Conservation (phyloP, 1,139 yeast genomes). For the Blastobotrys apis region DNA sequence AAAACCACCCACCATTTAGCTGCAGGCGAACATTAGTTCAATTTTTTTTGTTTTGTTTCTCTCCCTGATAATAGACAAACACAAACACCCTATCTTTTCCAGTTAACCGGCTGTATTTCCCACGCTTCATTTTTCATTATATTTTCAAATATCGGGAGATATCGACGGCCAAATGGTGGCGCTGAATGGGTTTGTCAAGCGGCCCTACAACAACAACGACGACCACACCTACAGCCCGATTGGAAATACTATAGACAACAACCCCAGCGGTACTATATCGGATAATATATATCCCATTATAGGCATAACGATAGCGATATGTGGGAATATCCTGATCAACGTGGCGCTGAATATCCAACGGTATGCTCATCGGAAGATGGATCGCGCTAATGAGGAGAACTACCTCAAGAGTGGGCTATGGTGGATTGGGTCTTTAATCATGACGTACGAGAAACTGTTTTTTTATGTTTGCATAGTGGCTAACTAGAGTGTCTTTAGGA, state of each 20-base stretch:
- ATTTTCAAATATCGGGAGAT: too few species aligned
- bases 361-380: conserved; percentile 32
- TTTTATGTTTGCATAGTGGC: not conserved
- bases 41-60: too few species aligned
- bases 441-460: conserved; percentile 29
- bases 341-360: conserved; percentile 40
- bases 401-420: conserved; percentile 34
- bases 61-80: too few species aligned
- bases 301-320: conserved; percentile 36
- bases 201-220: too few species aligned
- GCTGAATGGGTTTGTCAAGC: too few species aligned
- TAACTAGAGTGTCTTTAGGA: not conserved
- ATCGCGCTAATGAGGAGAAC: conserved; percentile 9
- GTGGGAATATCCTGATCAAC: conserved; percentile 37
- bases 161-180: too few species aligned
- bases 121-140: too few species aligned
- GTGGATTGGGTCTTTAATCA: conserved; percentile 41
- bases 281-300: conserved; percentile 11
- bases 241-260: not conserved
- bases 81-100: too few species aligned
- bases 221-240: too few species aligned
- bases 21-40: too few species aligned
- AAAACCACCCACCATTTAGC: too few species aligned
- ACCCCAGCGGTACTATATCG: not conserved
- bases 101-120: too few species aligned